These are phyloP conservation scores for Hypoxylon cercidicola DNA, from an alignment of 495 filamentous ascomycete species.

Conservation along the genomic window DNA sequence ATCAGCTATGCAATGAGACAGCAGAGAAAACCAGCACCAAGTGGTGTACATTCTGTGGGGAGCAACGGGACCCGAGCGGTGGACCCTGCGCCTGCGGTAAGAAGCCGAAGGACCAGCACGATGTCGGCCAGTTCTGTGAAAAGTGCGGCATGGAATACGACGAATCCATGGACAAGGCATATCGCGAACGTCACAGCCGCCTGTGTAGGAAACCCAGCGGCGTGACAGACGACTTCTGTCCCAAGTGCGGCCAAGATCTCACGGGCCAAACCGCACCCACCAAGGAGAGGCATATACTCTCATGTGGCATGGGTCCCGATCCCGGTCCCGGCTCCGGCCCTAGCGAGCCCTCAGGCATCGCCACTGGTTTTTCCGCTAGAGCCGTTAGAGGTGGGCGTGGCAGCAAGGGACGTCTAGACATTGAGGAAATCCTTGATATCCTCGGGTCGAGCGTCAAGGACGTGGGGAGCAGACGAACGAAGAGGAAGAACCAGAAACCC, in stretches of 20 bases:
- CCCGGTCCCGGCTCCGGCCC: no score
- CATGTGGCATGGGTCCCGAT: background rate
- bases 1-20: slow-evolving; percentile 23
- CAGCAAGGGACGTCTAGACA: no score
- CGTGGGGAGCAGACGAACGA: no score
- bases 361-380: no score
- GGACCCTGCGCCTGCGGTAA: background rate
- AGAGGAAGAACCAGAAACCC: no score
- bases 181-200: slow-evolving; percentile 11
- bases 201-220: slow-evolving; percentile 12
- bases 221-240: background rate
- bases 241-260: slow-evolving; percentile 17
- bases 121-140: slow-evolving; percentile 3
- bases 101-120: background rate
- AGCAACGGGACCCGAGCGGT: no score
- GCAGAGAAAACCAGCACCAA: no score
- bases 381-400: no score
- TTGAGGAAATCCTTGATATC: no score
- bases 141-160: slow-evolving; percentile 22
- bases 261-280: background rate
- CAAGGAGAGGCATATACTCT: background rate
- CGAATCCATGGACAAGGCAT: slow-evolving; percentile 5
- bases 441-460: no score
- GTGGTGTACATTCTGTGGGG: slow-evolving; percentile 20
- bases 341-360: no score